Evolutionary conservation across 2,329 filamentous ascomycete species (phyloP).

Genomic region (Bimuria novae-zelandiae): DNA sequence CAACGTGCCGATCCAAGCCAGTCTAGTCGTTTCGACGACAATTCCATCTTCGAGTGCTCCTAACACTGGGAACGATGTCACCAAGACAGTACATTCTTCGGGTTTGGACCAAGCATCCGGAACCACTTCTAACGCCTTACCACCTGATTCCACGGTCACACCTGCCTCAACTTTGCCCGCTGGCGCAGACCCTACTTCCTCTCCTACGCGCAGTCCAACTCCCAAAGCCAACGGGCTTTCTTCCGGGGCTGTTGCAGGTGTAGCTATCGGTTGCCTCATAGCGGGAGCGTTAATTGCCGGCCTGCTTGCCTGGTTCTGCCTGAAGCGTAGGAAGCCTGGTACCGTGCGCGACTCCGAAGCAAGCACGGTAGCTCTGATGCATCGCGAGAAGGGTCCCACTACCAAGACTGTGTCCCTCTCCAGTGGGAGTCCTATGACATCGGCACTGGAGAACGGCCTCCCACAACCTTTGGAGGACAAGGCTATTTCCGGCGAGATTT

Average conservation of each 20-base stretch:
- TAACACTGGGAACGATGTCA: too few relatives aligned
- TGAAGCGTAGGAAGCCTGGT: constrained; percentile 18
- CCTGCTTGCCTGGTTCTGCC: constrained; percentile 26
- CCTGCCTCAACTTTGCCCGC: background rate
- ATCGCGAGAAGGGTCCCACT: constrained; percentile 24
- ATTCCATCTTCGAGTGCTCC: too few relatives aligned
- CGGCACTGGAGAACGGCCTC: constrained; percentile 19
- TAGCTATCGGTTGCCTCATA: constrained; percentile 44
- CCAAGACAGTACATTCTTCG: too few relatives aligned
- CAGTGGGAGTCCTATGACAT: constrained; percentile 12
- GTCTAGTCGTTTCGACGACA: too few relatives aligned
- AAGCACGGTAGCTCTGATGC: constrained; percentile 18
- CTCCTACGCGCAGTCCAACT: background rate
- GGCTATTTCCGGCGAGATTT: constrained; percentile 36
- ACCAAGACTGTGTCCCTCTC: constrained; percentile 16
- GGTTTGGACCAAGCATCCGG: too few relatives aligned
- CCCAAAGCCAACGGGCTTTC: constrained; percentile 13
- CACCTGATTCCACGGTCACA: too few relatives aligned
- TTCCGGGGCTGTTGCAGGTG: constrained; percentile 36
- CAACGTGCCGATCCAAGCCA: too few relatives aligned
- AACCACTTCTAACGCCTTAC: too few relatives aligned
- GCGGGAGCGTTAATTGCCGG: constrained; percentile 34
- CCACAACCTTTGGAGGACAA: constrained; percentile 43
- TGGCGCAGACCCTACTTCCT: background rate
- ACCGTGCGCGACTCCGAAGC: constrained; percentile 17